Evolutionary conservation across 495 filamentous ascomycete genomes (phyloP).

Genomic region (Neurospora sp.): DNA sequence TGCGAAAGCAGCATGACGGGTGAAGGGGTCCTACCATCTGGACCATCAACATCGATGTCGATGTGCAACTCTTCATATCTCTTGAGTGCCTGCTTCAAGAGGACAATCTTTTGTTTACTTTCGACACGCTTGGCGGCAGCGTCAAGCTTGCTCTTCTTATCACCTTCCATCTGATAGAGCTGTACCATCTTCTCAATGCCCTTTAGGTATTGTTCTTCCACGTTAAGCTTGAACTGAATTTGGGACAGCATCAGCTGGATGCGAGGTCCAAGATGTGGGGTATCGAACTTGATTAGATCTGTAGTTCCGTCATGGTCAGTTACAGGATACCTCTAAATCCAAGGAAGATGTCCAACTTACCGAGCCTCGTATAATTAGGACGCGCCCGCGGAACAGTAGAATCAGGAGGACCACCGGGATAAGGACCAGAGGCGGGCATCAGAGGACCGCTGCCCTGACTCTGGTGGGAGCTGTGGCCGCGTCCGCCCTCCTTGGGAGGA

Average conservation of each 20-base stretch:
- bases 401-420: conserved; percentile 59
- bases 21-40: conserved; percentile 59
- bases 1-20: background rate
- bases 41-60: conserved; percentile 76
- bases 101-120: conserved; percentile 94
- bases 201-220: conserved; percentile 98
- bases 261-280: conserved; percentile 84
- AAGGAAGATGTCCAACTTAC: conserved; percentile 40
- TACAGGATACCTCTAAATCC: background rate
- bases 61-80: conserved; percentile 97
- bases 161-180: conserved; percentile 95
- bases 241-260: conserved; percentile 99
- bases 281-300: conserved; percentile 99
- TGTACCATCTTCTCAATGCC: conserved; percentile 99
- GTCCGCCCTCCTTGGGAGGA: conserved; percentile 52
- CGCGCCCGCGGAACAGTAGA: conserved; percentile 60
- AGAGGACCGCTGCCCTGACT: conserved; percentile 47
- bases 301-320: background rate
- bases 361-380: conserved; percentile 92
- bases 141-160: conserved; percentile 87
- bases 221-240: conserved; percentile 96
- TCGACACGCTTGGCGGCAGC: conserved; percentile 82
- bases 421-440: conserved; percentile 79
- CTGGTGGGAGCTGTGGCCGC: conserved; percentile 26
- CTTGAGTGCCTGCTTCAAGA: conserved; percentile 90